Evolutionary conservation across 1,139 yeast species (phyloP), one percentile per base, ranked within the genome.

Genomic region (Blastobotrys serpentis): DNA sequence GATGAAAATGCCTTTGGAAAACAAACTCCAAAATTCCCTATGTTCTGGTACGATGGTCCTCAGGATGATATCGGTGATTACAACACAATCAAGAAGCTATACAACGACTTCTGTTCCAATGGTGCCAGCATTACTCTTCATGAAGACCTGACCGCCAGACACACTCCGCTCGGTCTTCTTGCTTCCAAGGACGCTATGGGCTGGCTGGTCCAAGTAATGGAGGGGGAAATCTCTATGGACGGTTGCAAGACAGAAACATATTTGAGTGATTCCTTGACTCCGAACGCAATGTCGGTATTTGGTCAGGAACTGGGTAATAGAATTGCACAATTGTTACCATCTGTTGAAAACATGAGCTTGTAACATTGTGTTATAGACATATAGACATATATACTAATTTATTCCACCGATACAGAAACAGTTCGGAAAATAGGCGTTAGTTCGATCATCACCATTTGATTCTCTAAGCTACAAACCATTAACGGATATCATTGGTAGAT

Each of bases 31-130:
- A 33, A 48, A 43, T 43, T 51, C 47, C 58, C 68, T 44, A 17
- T 60, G 48, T 54, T 51, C 44, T 52, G 62, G 13, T 63, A 63
- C 52, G 64, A 64, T 38, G 68, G 67, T 13, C 44, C 54, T 22
- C 39, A 45, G 11, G 70, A 66, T 49, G 58, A 56, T 30, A 52
- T 61, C n/a, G 62, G 57, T 13, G 56, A 58, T 18, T 48, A 53
- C 18, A 52, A 43, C 4, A 52, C 51, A 13, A 63, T 63, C 25
- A 60, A 57, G 23, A 38, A 41, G 6, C 36, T 55, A 3, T 51
- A 57, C 32, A 43, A 52, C 43, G 21, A 29, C 26, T 65, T 62
- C 56, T 65, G 69, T 52, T 16, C 46, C 23, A 48, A 47, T 4
- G 66, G 67, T 19, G 50, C 57, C 13, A 44, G 55, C n/a, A 54